A percentile compares a stretch with the other conserved stretches of the same genome.
phyloP scores from a whole-genome alignment of 768 basidiomycete species.

The Lentinula aciculospora region DNA sequence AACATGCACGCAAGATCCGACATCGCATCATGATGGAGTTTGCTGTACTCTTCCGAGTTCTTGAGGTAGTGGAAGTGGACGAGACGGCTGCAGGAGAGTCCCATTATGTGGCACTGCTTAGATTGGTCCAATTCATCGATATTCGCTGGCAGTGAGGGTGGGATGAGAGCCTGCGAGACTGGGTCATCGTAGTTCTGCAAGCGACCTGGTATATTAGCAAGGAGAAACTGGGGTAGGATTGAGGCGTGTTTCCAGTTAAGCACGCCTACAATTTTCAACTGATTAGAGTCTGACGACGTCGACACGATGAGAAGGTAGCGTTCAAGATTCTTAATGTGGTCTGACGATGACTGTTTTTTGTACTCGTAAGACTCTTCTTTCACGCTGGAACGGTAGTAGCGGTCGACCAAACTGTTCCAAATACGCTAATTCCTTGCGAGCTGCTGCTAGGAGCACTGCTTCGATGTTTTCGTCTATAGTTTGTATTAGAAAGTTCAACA shows the following conservation, averaged over 20 bases:
- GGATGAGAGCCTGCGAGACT: slow-evolving; percentile 29
- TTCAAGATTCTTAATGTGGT: slow-evolving; percentile 43
- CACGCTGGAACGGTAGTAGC: slow-evolving; percentile 33
- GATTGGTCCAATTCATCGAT: slow-evolving; percentile 33
- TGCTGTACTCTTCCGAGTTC: slow-evolving; percentile 39
- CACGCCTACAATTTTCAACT: slow-evolving; percentile 32
- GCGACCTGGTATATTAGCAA: slow-evolving; percentile 33
- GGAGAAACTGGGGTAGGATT: slow-evolving; percentile 48
- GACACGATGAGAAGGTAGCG: slow-evolving; percentile 43
- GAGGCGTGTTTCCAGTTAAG: slow-evolving; percentile 54
- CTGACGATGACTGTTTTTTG: slow-evolving; percentile 33
- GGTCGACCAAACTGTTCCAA: slow-evolving; percentile 42
- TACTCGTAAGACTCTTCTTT: slow-evolving; percentile 40
- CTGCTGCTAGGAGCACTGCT: slow-evolving; percentile 34
- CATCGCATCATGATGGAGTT: slow-evolving; percentile 32
- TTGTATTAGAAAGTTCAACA: slow-evolving; percentile 18
- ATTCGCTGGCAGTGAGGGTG: slow-evolving; percentile 38
- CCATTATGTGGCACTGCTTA: slow-evolving; percentile 23
- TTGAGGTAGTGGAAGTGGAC: slow-evolving; percentile 45
- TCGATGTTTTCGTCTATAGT: slow-evolving; percentile 37
- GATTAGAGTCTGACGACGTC: slow-evolving; percentile 35
- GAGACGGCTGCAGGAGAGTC: slow-evolving; percentile 39
- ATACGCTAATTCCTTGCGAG: slow-evolving; percentile 44
- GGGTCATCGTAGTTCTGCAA: slow-evolving; percentile 44
- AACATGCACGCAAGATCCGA: slow-evolving; percentile 29